Conservation (phyloP, 805 yeast genomes). For the Metschnikowia matae region DNA sequence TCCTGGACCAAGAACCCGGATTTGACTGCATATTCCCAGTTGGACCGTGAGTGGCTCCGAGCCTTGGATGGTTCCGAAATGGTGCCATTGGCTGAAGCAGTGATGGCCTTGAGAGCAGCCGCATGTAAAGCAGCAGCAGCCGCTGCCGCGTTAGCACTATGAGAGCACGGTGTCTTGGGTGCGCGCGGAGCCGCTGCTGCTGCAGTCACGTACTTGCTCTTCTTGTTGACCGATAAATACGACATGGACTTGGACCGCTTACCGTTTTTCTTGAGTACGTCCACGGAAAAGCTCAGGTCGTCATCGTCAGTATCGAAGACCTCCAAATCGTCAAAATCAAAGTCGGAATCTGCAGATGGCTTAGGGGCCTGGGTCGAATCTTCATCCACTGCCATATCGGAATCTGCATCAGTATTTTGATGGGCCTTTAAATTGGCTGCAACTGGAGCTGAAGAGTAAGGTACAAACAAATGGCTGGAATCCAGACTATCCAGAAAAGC, state of each 20-base stretch:
- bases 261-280: slow-evolving; percentile 42
- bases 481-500: slow-evolving; percentile 43
- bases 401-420: neutral
- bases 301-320: slow-evolving; percentile 44
- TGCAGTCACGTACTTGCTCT: slow-evolving; percentile 52
- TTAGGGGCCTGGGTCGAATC: slow-evolving; percentile 2
- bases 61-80: slow-evolving; percentile 10
- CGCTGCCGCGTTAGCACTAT: slow-evolving; percentile 62
- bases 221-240: slow-evolving; percentile 47
- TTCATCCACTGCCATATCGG: slow-evolving; percentile 1
- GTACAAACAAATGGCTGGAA: slow-evolving; percentile 49
- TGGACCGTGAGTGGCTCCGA: slow-evolving; percentile 33
- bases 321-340: slow-evolving; percentile 48
- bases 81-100: slow-evolving; percentile 28
- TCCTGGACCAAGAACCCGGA: slow-evolving; percentile 76
- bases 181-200: slow-evolving; percentile 83
- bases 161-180: slow-evolving; percentile 56
- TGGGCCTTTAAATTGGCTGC: slow-evolving; percentile 55
- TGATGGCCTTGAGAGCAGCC: slow-evolving; percentile 53
- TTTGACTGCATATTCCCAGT: slow-evolving; percentile 71
- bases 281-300: slow-evolving; percentile 35
- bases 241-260: slow-evolving; percentile 67
- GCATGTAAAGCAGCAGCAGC: slow-evolving; percentile 74
- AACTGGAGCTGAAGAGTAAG: slow-evolving; percentile 74
- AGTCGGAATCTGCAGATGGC: slow-evolving; percentile 31